Percentiles rank a stretch among this genome's conserved stretches.
These are phyloP conservation scores for Wallacemonas sp. DNA, from an alignment of 208 protist genomes.

Conservation along the genomic window DNA sequence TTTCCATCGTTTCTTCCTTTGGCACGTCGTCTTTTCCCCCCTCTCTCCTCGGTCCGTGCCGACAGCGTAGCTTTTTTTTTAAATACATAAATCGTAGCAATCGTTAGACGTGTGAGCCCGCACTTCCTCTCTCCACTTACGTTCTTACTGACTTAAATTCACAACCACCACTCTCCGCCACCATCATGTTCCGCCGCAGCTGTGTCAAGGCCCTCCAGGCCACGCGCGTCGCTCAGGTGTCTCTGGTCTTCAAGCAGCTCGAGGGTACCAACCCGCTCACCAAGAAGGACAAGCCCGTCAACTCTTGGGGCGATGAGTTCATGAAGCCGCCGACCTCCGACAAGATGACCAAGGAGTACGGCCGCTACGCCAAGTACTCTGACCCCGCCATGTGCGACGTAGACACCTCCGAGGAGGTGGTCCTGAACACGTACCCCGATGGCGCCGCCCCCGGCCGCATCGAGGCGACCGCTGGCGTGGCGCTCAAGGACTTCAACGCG, in stretches of 20 bases:
- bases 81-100: conserved; percentile 20
- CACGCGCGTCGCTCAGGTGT: conserved; percentile 65
- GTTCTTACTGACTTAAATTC: conserved; percentile 13
- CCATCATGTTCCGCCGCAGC: conserved; percentile 73
- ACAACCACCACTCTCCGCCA: not conserved
- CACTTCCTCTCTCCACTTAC: conserved; percentile 11
- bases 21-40: not conserved
- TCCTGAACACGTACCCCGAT: conserved; percentile 91
- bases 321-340: conserved; percentile 72
- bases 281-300: conserved; percentile 83
- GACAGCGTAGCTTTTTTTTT: conserved; percentile 17
- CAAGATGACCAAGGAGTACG: conserved; percentile 81
- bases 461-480: conserved; percentile 79
- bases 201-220: conserved; percentile 57
- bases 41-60: not conserved
- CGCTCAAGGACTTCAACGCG: conserved; percentile 85
- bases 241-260: conserved; percentile 82
- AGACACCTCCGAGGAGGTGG: conserved; percentile 83
- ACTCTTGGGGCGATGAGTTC: conserved; percentile 87
- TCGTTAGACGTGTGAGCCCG: conserved; percentile 15
- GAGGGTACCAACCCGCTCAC: conserved; percentile 79
- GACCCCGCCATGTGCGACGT: conserved; percentile 79
- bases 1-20: too few relatives aligned
- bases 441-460: conserved; percentile 76
- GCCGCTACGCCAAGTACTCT: conserved; percentile 86